Evolutionary conservation across 2,329 filamentous ascomycete species (phyloP).

Genomic region (Malbranchea zuffiana): DNA sequence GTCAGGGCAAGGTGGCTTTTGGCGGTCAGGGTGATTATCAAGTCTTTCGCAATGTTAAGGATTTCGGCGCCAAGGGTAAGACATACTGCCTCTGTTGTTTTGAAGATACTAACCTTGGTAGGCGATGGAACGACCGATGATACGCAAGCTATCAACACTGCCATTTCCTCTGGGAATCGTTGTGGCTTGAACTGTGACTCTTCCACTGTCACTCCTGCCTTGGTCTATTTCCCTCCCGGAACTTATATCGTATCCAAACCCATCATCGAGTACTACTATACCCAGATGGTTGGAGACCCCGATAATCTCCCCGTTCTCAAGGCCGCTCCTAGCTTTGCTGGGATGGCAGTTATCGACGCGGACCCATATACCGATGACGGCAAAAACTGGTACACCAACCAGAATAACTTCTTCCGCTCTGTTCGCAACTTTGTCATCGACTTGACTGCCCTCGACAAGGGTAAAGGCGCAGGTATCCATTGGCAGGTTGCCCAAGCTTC

Average conservation of each 20-base stretch:
- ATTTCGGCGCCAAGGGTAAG: conserved; percentile 62
- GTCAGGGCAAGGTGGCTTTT: conserved; percentile 59
- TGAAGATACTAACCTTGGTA: conserved; percentile 27
- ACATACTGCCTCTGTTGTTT: conserved; percentile 24
- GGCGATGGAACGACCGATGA: conserved; percentile 65
- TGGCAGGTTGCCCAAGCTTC: conserved; percentile 82
- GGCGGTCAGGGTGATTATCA: conserved; percentile 48
- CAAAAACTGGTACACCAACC: conserved; percentile 66
- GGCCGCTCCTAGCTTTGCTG: conserved; percentile 58
- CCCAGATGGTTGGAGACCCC: conserved; percentile 79
- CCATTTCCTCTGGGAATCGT: conserved; percentile 64
- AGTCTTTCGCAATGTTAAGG: conserved; percentile 65
- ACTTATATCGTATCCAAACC: conserved; percentile 73
- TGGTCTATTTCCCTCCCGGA: conserved; percentile 86
- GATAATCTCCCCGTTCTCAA: conserved; percentile 62
- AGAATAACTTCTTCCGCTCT: conserved; percentile 74
- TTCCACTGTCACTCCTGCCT: conserved; percentile 66
- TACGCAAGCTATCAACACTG: conserved; percentile 75
- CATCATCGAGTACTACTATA: conserved; percentile 79
- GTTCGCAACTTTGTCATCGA: conserved; percentile 75
- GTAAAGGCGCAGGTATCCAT: conserved; percentile 59
- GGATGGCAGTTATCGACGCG: conserved; percentile 81
- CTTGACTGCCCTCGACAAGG: conserved; percentile 49
- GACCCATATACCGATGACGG: conserved; percentile 67
- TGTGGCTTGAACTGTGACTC: conserved; percentile 77